phyloP scores from a whole-genome alignment of 1,284 basidiomycete genomes.

The Xerocomus nothofagi region DNA sequence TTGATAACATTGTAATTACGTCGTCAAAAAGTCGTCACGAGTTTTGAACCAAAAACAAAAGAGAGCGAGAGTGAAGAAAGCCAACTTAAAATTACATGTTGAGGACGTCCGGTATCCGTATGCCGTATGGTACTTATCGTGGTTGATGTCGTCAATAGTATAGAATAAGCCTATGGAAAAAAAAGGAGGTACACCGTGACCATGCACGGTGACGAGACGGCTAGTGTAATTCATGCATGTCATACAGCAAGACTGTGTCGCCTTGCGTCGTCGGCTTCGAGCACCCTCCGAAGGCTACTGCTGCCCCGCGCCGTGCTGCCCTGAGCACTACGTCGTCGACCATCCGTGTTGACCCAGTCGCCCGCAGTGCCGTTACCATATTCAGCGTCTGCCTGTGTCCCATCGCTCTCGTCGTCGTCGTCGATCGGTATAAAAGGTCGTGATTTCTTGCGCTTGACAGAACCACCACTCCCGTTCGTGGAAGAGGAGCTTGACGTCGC shows the following conservation, averaged over 20 bases:
- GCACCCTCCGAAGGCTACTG: conserved; percentile 27
- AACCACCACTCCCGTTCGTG: conserved; percentile 29
- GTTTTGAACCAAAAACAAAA: conserved; percentile 8
- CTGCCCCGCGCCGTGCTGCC: conserved; percentile 22
- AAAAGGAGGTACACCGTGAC: neutral
- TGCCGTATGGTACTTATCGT: conserved; percentile 22
- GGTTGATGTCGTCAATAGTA: conserved; percentile 33
- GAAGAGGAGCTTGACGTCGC: conserved; percentile 34
- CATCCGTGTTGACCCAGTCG: conserved; percentile 57
- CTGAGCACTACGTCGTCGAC: conserved; percentile 48
- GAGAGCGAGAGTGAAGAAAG: neutral
- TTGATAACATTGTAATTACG: conserved; percentile 24
- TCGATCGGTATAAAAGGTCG: conserved; percentile 43
- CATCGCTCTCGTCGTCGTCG: conserved; percentile 60
- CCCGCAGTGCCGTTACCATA: conserved; percentile 39
- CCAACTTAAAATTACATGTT: conserved; percentile 33
- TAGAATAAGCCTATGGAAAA: conserved; percentile 37
- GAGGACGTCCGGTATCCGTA: conserved; percentile 17
- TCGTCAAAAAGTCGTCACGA: conserved; percentile 30
- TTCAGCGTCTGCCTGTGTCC: conserved; percentile 66
- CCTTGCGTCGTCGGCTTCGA: conserved; percentile 35
- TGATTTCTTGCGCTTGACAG: conserved; percentile 53
- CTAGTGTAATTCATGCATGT: conserved; percentile 8
- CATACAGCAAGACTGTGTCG: conserved; percentile 36
- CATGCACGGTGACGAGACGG: neutral